Percentiles rank a stretch among this genome's conserved stretches.
phyloP scores from a whole-genome alignment of 768 basidiomycete genomes.

The Podaxis sp. region DNA sequence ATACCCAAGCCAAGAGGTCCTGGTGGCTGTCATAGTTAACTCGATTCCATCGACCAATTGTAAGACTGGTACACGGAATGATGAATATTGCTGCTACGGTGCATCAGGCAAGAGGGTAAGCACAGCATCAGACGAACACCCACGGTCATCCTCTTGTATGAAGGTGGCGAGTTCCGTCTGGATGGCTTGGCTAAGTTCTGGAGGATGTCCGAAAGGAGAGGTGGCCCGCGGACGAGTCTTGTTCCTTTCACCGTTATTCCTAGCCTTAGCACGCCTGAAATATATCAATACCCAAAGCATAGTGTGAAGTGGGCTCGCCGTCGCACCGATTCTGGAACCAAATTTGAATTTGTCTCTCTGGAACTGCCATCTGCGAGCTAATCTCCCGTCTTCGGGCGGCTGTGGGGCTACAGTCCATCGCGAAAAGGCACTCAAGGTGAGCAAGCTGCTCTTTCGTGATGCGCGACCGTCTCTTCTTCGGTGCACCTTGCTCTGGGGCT shows the following conservation, averaged over 20 bases:
- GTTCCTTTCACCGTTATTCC: constrained; percentile 50
- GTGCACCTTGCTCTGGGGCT: not conserved
- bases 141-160: constrained; percentile 77
- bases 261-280: constrained; percentile 75
- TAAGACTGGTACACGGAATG: constrained; percentile 71
- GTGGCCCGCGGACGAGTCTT: constrained; percentile 31
- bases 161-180: constrained; percentile 58
- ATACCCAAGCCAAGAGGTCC: constrained; percentile 75
- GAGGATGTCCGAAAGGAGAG: constrained; percentile 38
- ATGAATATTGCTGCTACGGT: constrained; percentile 56
- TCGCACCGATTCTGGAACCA: constrained; percentile 85
- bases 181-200: constrained; percentile 45
- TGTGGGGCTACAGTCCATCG: constrained; percentile 66
- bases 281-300: constrained; percentile 7
- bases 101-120: not conserved
- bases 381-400: constrained; percentile 70
- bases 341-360: constrained; percentile 84
- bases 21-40: constrained; percentile 53
- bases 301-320: not conserved
- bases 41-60: constrained; percentile 77
- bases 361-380: constrained; percentile 70
- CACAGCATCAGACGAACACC: constrained; percentile 23
- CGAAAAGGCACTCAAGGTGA: constrained; percentile 68
- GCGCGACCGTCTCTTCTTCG: constrained; percentile 54
- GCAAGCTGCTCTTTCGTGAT: constrained; percentile 80